Evolutionary conservation across 768 basidiomycete species (phyloP), one percentile per base, ranked within the genome.

Genomic region (Auriculariales sp.): DNA sequence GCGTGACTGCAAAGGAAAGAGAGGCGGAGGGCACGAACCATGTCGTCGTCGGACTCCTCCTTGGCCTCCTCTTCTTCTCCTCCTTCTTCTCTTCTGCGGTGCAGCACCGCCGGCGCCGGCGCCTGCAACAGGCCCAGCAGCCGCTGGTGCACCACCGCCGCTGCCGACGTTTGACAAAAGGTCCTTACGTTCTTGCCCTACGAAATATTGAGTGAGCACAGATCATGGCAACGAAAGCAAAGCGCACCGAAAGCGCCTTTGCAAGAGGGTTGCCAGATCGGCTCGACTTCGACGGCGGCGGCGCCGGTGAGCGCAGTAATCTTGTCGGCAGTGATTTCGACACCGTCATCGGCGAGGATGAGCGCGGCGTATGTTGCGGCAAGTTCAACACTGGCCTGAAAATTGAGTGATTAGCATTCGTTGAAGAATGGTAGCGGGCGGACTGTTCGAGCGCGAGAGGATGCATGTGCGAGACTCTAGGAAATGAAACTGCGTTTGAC

Each of bases 131-230:
- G 66, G 75, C 53, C 60, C 74, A 47, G 67, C 73, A 49, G 77
- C 79, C 49, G 81, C 85, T 46, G 89, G 83, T 58, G 81, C 88
- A 54, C 81, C 91, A 54, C 89, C 92, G 54, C 93, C 91, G 50
- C 88, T 73, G 55, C 94, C 93, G 55, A 99, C 91, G 73, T 90
- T 94, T 54, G 86, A 84, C 56, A 99, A 78, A 48, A 98, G 75
- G 39, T 93, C 91, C 71, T 90, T 97, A 99, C 78, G 71, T 98
- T 80, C 77, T 94, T 95, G 61, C 93, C 94, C 70, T 94, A 92
- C 49, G n/a, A n/a, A n/a, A n/a, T n/a, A n/a, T n/a, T n/a, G n/a
- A n/a, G n/a, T n/a, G n/a, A n/a, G n/a, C n/a, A n/a, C n/a, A n/a
- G n/a, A n/a, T n/a, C n/a, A n/a, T n/a, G n/a, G n/a, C n/a, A n/a